Base-by-base conservation (phyloP, 2,329 filamentous ascomycete genomes). In the Claviceps pazoutovae region DNA sequence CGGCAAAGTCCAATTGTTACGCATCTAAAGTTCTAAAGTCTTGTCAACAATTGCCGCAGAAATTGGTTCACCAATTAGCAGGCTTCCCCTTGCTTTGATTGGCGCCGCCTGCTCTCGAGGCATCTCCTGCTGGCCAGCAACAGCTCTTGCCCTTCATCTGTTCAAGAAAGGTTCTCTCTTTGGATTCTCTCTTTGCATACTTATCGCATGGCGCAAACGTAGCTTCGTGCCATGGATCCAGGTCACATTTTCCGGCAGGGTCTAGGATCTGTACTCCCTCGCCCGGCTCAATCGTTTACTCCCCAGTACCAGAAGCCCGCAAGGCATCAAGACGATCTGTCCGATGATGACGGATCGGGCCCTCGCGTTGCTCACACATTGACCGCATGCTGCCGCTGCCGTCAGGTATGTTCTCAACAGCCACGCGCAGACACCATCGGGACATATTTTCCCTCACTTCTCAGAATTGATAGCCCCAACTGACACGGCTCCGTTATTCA, bases 321-420 rank as follows among this genome's bases (percentile, higher is more conserved):
- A 34, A 57, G 60, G 14, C 55, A 59, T 13, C 63, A 65, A 41
- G 71, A 73, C 48, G 72, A 74, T 42, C 65, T 68, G 36, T 69
- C 65, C 46, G 76, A 79, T 62, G 65, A 59, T 51, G 78, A 79
- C 54, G 68, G 73, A 60, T 67, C 73, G 59, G 68, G 76, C 53
- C 73, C 78, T 62, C 75, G 84, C 58, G 83, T 89, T 58, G 85
- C 85, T 34, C 85, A 90, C 63, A 90, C 86, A 5, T 68, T 91
- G 61, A 88, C 86, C 48, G 86, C 86, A 21, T 90, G 86, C 62
- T 88, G 83, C 62, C 80, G 86, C 56, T 91, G 86, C 68, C 79
- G 86, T 65, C 83, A 86, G 74, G 86, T 88, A 71, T 65, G 74
- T 67, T 58, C 21, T 58, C 21, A 46, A 16, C 5, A 49, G 13